These are phyloP conservation scores for Zalaria obscura DNA, from an alignment of 2,329 filamentous ascomycete species.

Conservation along the genomic window DNA sequence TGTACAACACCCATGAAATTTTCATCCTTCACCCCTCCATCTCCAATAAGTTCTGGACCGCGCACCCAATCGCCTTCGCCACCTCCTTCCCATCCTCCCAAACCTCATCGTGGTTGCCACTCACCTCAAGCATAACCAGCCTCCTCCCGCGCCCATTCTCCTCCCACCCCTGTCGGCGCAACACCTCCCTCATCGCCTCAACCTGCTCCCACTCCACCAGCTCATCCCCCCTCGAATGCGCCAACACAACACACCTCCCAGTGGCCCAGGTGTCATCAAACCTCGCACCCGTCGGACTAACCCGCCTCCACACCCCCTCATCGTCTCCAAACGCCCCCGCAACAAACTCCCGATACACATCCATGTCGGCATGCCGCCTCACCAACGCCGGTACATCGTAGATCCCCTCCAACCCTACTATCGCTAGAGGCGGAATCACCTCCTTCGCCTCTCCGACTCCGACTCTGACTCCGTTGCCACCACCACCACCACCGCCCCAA, in stretches of 20 bases:
- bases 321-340: constrained; percentile 28
- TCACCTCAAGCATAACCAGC: constrained; percentile 30
- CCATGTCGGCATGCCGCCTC: constrained; percentile 20
- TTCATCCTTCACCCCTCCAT: not conserved
- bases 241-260: constrained; percentile 26
- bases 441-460: constrained; percentile 10
- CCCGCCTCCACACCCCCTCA: constrained; percentile 34
- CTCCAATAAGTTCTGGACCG: not conserved
- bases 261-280: constrained; percentile 29
- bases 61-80: constrained; percentile 22
- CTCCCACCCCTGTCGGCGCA: constrained; percentile 30
- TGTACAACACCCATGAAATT: constrained; percentile 22
- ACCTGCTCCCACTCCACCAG: constrained; percentile 42
- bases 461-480: too few relatives aligned
- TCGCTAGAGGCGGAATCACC: constrained; percentile 29
- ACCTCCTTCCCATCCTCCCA: constrained; percentile 47
- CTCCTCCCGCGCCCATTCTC: constrained; percentile 14
- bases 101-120: constrained; percentile 48
- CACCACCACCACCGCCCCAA: constrained; percentile 15
- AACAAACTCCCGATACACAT: constrained; percentile 44
- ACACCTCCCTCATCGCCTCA: constrained; percentile 37
- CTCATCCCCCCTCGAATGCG: constrained; percentile 33
- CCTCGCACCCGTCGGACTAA: constrained; percentile 35
- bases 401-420: constrained; percentile 52
- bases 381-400: constrained; percentile 48